These are phyloP conservation scores for Carpinus viminea DNA, from an alignment of 306 rosid genomes.

Conservation along the genomic window DNA sequence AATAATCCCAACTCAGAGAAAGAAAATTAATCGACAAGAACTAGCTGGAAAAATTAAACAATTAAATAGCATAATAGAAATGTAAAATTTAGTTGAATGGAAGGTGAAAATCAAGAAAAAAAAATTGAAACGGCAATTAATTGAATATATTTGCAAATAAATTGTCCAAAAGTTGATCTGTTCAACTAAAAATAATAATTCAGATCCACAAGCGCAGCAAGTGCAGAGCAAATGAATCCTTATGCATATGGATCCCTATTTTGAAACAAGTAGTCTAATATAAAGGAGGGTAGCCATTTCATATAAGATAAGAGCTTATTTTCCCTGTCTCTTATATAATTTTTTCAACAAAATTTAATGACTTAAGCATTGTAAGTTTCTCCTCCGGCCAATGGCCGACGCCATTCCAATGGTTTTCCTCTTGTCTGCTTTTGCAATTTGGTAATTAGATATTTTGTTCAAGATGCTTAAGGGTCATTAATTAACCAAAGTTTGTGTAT, in stretches of 20 bases:
- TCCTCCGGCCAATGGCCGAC: too few relatives aligned
- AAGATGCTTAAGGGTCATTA: too few relatives aligned
- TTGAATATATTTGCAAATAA: conserved; percentile 33
- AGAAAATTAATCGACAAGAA: not conserved
- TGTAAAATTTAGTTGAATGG: not conserved
- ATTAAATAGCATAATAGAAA: conserved; percentile 10
- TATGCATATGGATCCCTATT: conserved; percentile 37
- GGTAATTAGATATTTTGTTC: too few relatives aligned
- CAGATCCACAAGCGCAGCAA: conserved; percentile 39
- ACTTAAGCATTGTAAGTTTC: too few relatives aligned
- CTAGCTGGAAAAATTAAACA: conserved; percentile 24
- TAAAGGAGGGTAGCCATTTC: too few relatives aligned
- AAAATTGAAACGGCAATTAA: conserved; percentile 23
- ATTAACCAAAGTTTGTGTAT: too few relatives aligned
- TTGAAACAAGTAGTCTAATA: not conserved
- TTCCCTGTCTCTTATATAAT: too few relatives aligned
- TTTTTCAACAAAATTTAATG: too few relatives aligned
- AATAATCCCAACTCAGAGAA: not conserved
- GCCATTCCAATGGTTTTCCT: too few relatives aligned
- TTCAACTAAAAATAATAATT: conserved; percentile 32
- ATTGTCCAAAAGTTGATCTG: conserved; percentile 34
- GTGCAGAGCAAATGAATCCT: conserved; percentile 41
- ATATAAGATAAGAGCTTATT: too few relatives aligned
- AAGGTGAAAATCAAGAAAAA: conserved; percentile 10
- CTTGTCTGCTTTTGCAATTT: too few relatives aligned